phyloP scores from a whole-genome alignment of 2,329 filamentous ascomycete genomes.

The Exophiala dermatitidis region DNA sequence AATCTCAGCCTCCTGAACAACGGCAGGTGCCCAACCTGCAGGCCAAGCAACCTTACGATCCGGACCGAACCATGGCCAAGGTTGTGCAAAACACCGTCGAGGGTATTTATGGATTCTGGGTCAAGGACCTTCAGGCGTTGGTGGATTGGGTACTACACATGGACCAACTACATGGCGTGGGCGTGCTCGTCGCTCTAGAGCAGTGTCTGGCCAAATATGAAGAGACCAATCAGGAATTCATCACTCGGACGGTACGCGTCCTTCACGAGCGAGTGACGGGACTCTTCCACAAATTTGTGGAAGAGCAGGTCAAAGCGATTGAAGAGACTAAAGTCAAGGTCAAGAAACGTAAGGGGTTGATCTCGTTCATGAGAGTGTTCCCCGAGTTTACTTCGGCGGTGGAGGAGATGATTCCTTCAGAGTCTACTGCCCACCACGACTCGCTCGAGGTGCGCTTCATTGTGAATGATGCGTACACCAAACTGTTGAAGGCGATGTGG shows the following conservation, averaged over 20 bases:
- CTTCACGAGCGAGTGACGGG: conserved; percentile 66
- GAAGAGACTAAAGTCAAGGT: conserved; percentile 99
- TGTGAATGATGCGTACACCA: conserved; percentile 79
- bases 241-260: conserved; percentile 71
- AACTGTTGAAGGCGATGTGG: conserved; percentile 91
- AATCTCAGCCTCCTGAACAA: conserved; percentile 56
- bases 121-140: conserved; percentile 67
- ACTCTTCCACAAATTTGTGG: conserved; percentile 80
- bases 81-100: conserved; percentile 83
- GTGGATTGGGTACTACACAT: conserved; percentile 74
- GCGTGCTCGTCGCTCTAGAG: conserved; percentile 73
- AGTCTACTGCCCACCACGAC: conserved; percentile 45
- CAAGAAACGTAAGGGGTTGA: conserved; percentile 95
- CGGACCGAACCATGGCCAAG: conserved; percentile 77
- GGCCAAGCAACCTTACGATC: conserved; percentile 72
- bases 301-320: conserved; percentile 89
- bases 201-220: conserved; percentile 70
- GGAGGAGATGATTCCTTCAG: conserved; percentile 68
- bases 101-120: conserved; percentile 75
- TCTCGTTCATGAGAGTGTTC: conserved; percentile 90
- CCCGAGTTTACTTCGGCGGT: conserved; percentile 75
- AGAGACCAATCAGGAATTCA: conserved; percentile 88
- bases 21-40: conserved; percentile 67
- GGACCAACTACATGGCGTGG: conserved; percentile 87
- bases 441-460: conserved; percentile 63